These are phyloP conservation scores for Plasmodium inui DNA, from an alignment of 169 alveolate species.

Conservation along the genomic window DNA sequence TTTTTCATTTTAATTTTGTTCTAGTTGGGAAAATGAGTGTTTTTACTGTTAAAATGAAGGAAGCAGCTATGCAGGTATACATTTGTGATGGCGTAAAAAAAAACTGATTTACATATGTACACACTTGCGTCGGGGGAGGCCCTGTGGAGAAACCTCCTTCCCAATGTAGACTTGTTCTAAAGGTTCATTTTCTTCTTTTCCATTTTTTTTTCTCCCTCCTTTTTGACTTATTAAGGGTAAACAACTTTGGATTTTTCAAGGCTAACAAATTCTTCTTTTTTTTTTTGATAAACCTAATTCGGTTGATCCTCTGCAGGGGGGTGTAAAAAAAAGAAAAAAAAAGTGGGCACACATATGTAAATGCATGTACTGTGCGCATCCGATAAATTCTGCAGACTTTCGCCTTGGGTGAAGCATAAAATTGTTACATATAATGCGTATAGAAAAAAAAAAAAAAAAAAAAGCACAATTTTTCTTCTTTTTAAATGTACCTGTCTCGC, in stretches of 20 bases:
- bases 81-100: not conserved
- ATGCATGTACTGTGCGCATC: not conserved
- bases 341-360: not conserved
- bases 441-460: not conserved
- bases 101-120: not conserved
- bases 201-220: conserved; percentile 51
- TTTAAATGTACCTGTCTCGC: conserved; percentile 56
- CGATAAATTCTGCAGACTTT: not conserved
- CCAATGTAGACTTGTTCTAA: conserved; percentile 26
- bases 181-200: conserved; percentile 23
- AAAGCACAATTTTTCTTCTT: not conserved
- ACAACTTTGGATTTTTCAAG: conserved; percentile 39
- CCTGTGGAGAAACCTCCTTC: not conserved
- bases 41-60: not conserved
- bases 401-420: not conserved
- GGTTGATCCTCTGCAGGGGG: conserved; percentile 28
- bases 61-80: not conserved
- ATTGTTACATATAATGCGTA: not conserved
- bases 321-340: conserved; percentile 1
- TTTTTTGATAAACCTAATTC: conserved; percentile 48
- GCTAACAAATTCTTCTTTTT: conserved; percentile 46
- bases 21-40: not conserved
- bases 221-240: conserved; percentile 20
- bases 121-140: not conserved
- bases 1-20: not conserved